Evolutionary conservation across 1,284 basidiomycete genomes (phyloP), one percentile per base, ranked within the genome.

Genomic region (Stereum hirsutum): DNA sequence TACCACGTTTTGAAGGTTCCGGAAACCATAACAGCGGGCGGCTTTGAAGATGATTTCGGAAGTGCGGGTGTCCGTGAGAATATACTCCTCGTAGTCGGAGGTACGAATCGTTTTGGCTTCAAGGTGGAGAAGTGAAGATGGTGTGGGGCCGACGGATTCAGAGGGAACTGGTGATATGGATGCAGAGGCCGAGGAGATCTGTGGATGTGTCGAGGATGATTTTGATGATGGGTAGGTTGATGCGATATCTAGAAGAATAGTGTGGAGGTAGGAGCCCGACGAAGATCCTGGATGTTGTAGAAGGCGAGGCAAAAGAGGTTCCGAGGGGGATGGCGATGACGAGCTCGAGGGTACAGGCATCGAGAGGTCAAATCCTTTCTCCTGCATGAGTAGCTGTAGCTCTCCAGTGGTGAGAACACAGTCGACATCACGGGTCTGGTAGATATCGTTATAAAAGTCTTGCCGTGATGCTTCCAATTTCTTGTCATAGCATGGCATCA

Each of bases 401-500:
- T 99, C 96, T 33, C 93, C 93, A 0, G 96, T 98, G 7, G 96
- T 99, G 52, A 99, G 78, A 17, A 99, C 96, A 58, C 93, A 97
- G 64, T 99, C 96, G 33, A 97, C 91, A 50, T 99, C 95, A 45
- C 92, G 75, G 6, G 89, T 90, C 50, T 78, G 71, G 63, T 85
- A 85, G 4, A 74, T 54, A 14, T 82, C 82, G 47, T 83, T 81
- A 60, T 89, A 89, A 59, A 96, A 97, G 58, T 96, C 92, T 38
- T 81, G 74, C 21, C 96, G 75, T 12, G 90, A 94, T 0, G 96
- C 95, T 66, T 99, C 96, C 21, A 99, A 81, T 61, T 99, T 99
- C 68, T 99, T 99, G 72, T 99, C 96, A 63, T 98, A 99, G 65
- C 96, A 99, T 0, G 95, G 94, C 94, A 99, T 99, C 32, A 98